These are phyloP conservation scores for Pulveroboletus sp. DNA, from an alignment of 768 basidiomycete genomes.

Conservation along the genomic window DNA sequence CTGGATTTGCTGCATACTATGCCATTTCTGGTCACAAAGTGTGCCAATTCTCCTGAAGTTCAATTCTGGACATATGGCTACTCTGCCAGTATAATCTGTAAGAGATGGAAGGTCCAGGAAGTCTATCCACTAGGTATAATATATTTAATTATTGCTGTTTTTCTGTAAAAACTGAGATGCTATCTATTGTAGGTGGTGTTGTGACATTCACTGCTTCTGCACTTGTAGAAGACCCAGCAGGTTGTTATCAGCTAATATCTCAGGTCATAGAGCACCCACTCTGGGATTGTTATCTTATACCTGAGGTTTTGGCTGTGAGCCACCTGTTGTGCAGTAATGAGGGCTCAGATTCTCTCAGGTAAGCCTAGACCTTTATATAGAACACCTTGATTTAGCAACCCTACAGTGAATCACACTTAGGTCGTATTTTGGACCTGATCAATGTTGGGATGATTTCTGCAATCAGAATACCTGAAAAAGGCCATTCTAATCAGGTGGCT, in stretches of 20 bases:
- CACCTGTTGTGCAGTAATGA: constrained; percentile 11
- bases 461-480: constrained; percentile 43
- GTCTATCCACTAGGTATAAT: constrained; percentile 63
- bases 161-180: neutral
- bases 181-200: constrained; percentile 52
- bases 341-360: constrained; percentile 1
- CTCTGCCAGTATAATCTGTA: constrained; percentile 45
- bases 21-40: constrained; percentile 44
- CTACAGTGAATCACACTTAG: constrained; percentile 13
- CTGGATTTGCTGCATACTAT: constrained; percentile 46
- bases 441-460: constrained; percentile 54
- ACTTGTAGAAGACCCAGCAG: constrained; percentile 49
- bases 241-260: constrained; percentile 43
- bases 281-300: constrained; percentile 66
- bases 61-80: constrained; percentile 70
- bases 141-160: neutral
- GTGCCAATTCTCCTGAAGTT: constrained; percentile 40
- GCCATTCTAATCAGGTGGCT: constrained; percentile 18
- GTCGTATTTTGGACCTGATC: constrained; percentile 30
- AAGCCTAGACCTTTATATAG: neutral
- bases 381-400: neutral
- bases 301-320: constrained; percentile 53
- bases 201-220: constrained; percentile 65
- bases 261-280: constrained; percentile 55
- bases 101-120: constrained; percentile 58